Conservation (phyloP, 177 flowering plant genomes). For the Vitis hybrid region DNA sequence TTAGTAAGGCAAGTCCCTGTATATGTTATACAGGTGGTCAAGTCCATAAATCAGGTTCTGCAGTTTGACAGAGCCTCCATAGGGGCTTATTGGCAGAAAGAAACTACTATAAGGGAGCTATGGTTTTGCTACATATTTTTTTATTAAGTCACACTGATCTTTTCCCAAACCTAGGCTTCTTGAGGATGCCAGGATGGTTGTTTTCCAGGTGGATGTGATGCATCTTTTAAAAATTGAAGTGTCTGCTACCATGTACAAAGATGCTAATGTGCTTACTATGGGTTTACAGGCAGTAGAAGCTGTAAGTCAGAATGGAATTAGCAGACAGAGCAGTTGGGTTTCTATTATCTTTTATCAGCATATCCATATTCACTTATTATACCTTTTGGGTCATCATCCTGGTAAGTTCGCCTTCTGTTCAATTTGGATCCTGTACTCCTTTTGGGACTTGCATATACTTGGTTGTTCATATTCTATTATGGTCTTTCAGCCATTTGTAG, state of each 20-base stretch:
- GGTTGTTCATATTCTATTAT: background rate
- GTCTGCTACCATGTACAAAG: background rate
- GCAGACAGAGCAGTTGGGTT: slow-evolving; percentile 85
- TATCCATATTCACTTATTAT: slow-evolving; percentile 86
- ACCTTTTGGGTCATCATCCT: slow-evolving; percentile 96
- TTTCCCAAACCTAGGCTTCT: no score
- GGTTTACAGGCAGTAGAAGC: slow-evolving; percentile 12
- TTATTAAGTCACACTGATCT: no score
- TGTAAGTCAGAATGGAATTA: slow-evolving; percentile 51
- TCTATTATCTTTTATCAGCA: slow-evolving; percentile 56
- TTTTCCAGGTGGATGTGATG: background rate
- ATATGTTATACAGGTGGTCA: no score
- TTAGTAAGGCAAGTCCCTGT: no score
- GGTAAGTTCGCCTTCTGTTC: slow-evolving; percentile 46
- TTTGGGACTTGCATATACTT: background rate
- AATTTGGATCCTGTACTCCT: background rate
- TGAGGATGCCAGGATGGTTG: no score
- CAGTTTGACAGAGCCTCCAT: no score
- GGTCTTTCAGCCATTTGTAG: slow-evolving; percentile 82
- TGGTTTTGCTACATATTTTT: no score
- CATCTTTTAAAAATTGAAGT: background rate
- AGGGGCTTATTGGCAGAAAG: no score
- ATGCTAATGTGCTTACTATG: background rate
- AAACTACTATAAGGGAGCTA: no score
- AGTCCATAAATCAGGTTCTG: no score